phyloP scores from a whole-genome alignment of 306 rosid species.

The Gleditsia sinensis region DNA sequence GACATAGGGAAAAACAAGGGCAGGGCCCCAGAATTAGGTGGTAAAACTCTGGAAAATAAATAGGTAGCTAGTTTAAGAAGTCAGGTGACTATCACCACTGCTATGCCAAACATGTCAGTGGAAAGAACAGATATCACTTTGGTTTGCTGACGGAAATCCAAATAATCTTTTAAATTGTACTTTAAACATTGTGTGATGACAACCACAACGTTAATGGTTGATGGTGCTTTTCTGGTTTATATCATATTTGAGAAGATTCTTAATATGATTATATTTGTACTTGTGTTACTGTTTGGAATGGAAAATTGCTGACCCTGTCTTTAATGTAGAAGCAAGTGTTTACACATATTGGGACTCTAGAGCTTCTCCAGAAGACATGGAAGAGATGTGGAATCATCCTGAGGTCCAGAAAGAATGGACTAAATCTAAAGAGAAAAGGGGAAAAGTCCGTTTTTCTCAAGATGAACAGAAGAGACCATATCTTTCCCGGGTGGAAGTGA shows the following conservation, averaged over 20 bases:
- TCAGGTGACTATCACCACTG: background rate
- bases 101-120: background rate
- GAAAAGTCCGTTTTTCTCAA: slow-evolving; percentile 63
- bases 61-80: background rate
- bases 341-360: slow-evolving; percentile 66
- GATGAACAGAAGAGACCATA: slow-evolving; percentile 66
- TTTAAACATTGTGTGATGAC: background rate
- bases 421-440: slow-evolving; percentile 60
- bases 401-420: slow-evolving; percentile 69
- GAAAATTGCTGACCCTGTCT: slow-evolving; percentile 18
- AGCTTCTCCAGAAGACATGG: slow-evolving; percentile 79
- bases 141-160: background rate
- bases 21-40: background rate
- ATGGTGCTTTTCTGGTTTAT: background rate
- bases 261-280: background rate
- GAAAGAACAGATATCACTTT: background rate
- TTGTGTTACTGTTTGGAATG: slow-evolving; percentile 19
- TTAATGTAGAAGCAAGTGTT: slow-evolving; percentile 31
- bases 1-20: background rate
- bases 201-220: background rate
- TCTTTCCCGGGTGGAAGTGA: slow-evolving; percentile 77
- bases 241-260: background rate
- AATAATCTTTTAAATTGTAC: background rate
- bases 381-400: slow-evolving; percentile 81
- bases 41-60: background rate